Evolutionary conservation across 176 grass and related monocot genomes (phyloP), one percentile per base, ranked within the genome.

Genomic region (Aegilops longissima): DNA sequence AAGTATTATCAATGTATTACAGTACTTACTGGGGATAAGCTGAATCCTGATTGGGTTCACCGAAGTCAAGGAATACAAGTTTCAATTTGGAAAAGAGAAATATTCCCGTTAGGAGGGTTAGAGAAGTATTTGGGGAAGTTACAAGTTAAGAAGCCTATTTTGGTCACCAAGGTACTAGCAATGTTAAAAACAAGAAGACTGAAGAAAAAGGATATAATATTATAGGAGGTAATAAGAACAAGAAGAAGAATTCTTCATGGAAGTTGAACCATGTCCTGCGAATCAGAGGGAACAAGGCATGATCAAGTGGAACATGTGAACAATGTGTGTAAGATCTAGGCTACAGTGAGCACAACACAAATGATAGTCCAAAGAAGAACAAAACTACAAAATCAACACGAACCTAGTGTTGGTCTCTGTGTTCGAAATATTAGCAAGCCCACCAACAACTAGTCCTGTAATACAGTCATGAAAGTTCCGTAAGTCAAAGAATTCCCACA

Each of bases 171-270:
- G 9, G 63, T 65, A 68, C 76, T 63, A 71, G 80, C 3, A 45
- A 42, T 9, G 2, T 73, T 76, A 59, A 67, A 87, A 80, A 4
- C 33, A 69, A 66, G 34, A 27, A 84, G 78, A 45, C 45, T 81
- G 18, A 79, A 76, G 71, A 71, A 69, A 93, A 92, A 94, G 97
- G 97, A 98, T 98, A 98, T 98, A 98, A 98, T 98, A 98, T 98
- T 83, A 98, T 98, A 2, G 97, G 97, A 65, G 97, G 97, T 66
- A 98, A 85, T 72, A 98, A 91, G 94, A 98, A 98, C 73, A 98
- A 87, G 92, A 98, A 98, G 87, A 98, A 98, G 78, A 98, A 98
- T 79, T 98, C 97, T 81, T 98, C 97, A 73, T 98, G 97, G 63
- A 98, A 98, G 84, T 98, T 98, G 90, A 98, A 98, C 97, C 97